A percentile compares a stretch with the other conserved stretches of the same genome.
Evolutionary conservation across 305 asterid species (phyloP).

Genomic region (Solanum chacoense): DNA sequence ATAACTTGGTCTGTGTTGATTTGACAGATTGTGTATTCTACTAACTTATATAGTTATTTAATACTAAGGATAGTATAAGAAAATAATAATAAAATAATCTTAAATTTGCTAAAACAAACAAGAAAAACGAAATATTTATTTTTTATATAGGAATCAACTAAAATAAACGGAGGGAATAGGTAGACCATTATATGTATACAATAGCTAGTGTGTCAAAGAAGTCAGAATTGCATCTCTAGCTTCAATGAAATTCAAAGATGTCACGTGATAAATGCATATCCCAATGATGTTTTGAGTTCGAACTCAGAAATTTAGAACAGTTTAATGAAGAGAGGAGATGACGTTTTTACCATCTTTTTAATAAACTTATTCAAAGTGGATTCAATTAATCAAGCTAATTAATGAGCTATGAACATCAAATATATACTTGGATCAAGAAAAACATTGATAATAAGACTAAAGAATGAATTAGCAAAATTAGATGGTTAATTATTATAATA

Average conservation of each 20-base stretch:
- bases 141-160: neutral
- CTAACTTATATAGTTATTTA: no score
- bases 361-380: neutral
- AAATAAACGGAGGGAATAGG: neutral
- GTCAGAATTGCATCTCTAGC: neutral
- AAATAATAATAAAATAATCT: neutral
- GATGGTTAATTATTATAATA: neutral
- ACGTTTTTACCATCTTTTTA: neutral
- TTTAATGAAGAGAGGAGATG: neutral
- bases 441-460: neutral
- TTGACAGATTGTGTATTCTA: neutral
- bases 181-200: neutral
- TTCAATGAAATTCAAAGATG: neutral
- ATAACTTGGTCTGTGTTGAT: neutral
- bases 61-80: neutral
- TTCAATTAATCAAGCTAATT: neutral
- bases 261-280: neutral
- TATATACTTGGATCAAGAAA: neutral
- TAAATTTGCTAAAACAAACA: neutral
- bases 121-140: neutral
- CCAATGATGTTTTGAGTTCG: neutral
- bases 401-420: neutral
- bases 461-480: neutral
- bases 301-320: neutral
- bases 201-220: neutral